Evolutionary conservation across 2,329 filamentous ascomycete species (phyloP).

Genomic region (Delphinella strobiligena): DNA sequence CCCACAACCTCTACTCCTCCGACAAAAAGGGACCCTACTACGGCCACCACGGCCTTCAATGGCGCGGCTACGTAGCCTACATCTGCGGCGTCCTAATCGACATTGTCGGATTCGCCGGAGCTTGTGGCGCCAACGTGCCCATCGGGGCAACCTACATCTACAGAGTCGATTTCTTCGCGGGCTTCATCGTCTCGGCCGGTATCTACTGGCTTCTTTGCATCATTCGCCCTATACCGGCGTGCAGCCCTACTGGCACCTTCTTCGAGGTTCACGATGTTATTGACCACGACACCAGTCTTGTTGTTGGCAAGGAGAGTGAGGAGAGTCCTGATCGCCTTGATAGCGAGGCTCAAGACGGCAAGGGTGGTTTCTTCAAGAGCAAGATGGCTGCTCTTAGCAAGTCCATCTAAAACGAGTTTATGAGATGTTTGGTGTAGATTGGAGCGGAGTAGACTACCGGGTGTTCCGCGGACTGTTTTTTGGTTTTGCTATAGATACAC

Average conservation of each 20-base stretch:
- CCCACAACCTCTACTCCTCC: conserved; percentile 68
- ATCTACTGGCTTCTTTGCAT: conserved; percentile 62
- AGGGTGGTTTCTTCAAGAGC: conserved; percentile 4
- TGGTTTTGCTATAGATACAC: too few relatives aligned
- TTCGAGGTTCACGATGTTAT: conserved; percentile 56
- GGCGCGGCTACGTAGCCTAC: conserved; percentile 75
- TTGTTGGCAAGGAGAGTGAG: conserved; percentile 13
- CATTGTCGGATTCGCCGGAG: conserved; percentile 80
- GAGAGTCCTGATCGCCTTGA: not conserved
- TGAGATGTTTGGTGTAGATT: too few relatives aligned
- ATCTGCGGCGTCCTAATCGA: conserved; percentile 77
- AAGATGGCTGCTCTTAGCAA: conserved; percentile 6
- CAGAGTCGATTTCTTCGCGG: conserved; percentile 80
- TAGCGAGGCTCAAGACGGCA: not conserved
- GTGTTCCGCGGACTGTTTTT: too few relatives aligned
- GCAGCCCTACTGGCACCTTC: conserved; percentile 56
- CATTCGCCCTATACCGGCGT: conserved; percentile 58
- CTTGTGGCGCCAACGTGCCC: conserved; percentile 60
- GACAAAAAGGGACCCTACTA: conserved; percentile 58
- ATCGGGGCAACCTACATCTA: conserved; percentile 75
- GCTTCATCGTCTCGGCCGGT: conserved; percentile 56
- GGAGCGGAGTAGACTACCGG: too few relatives aligned
- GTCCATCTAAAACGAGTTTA: conserved; percentile 2
- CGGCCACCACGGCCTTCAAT: conserved; percentile 62
- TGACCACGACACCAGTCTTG: conserved; percentile 18